Evolutionary conservation across 352 stramenopile genomes (phyloP).

Genomic region (Phytophthora citricola): DNA sequence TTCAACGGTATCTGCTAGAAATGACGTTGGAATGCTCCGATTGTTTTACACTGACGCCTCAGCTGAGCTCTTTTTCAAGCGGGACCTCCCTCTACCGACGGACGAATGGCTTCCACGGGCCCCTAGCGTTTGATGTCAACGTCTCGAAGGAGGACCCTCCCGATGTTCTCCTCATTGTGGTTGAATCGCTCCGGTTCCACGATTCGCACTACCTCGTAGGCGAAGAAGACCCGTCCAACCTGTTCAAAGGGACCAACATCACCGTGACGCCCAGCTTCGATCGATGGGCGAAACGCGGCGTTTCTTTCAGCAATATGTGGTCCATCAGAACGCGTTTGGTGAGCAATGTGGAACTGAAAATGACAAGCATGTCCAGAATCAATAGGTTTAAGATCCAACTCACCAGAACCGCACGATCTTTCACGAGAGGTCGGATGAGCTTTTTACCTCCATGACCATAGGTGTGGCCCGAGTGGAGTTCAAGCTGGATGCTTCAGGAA

Average conservation of each 20-base stretch:
- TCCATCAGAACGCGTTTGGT: constrained; percentile 17
- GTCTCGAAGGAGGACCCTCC: constrained; percentile 42
- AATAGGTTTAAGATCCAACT: too few relatives aligned
- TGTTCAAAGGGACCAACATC: constrained; percentile 39
- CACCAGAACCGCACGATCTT: too few relatives aligned
- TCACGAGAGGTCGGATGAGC: too few relatives aligned
- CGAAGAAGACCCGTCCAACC: constrained; percentile 44
- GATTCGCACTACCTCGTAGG: constrained; percentile 62
- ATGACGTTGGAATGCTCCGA: constrained; percentile 35
- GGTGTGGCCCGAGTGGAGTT: too few relatives aligned
- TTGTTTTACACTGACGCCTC: constrained; percentile 53
- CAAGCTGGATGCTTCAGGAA: too few relatives aligned
- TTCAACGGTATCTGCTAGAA: neutral
- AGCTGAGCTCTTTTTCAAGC: constrained; percentile 60
- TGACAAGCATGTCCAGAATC: too few relatives aligned
- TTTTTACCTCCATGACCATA: too few relatives aligned
- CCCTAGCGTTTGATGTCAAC: constrained; percentile 49
- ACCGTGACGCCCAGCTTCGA: constrained; percentile 61
- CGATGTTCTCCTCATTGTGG: constrained; percentile 56
- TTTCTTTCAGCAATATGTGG: constrained; percentile 66
- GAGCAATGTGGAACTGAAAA: too few relatives aligned
- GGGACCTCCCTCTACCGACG: constrained; percentile 52
- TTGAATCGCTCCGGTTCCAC: constrained; percentile 63
- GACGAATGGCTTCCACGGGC: constrained; percentile 51
- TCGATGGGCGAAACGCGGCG: constrained; percentile 48